A percentile compares a stretch with the other conserved stretches of the same genome.
Conservation (phyloP, 2,329 filamentous ascomycete genomes). For the Paecilomyces dactylethromorphus region DNA sequence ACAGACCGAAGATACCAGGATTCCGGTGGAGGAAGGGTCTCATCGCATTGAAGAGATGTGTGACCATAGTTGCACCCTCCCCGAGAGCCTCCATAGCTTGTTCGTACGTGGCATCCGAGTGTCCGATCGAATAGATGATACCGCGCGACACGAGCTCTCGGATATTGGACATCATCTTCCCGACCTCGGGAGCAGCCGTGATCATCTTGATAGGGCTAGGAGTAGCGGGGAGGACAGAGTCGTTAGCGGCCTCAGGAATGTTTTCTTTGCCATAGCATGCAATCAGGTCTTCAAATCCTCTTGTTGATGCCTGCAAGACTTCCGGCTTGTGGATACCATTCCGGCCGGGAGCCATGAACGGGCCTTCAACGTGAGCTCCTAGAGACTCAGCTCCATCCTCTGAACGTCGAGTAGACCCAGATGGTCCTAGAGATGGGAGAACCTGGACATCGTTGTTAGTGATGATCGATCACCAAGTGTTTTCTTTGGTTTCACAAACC, state of each 20-base stretch:
- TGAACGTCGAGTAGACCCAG: constrained; percentile 53
- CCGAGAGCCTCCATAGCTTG: constrained; percentile 64
- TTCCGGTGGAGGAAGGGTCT: constrained; percentile 83
- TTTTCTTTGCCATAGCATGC: constrained; percentile 60
- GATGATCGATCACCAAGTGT: background rate
- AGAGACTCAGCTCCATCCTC: constrained; percentile 74
- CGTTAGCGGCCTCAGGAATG: constrained; percentile 32
- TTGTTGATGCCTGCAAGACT: constrained; percentile 58
- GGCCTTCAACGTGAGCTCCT: constrained; percentile 85
- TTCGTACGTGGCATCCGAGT: constrained; percentile 83
- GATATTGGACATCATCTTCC: constrained; percentile 63
- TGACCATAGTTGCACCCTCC: constrained; percentile 82
- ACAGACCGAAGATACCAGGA: constrained; percentile 79
- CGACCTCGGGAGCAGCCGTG: constrained; percentile 78
- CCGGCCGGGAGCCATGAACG: constrained; percentile 74
- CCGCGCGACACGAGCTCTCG: constrained; percentile 56
- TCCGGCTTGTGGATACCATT: constrained; percentile 78
- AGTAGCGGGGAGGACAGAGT: constrained; percentile 8
- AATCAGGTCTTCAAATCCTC: constrained; percentile 53
- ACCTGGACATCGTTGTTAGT: constrained; percentile 26
- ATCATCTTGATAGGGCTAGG: constrained; percentile 61
- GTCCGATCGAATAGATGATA: constrained; percentile 75
- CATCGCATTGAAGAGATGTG: constrained; percentile 93
- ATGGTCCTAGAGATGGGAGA: constrained; percentile 71
- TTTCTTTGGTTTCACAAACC: constrained; percentile 33